A percentile compares a stretch with the other conserved stretches of the same genome.
phyloP scores from a whole-genome alignment of 345 rosid species.

The Adansonia digitata region DNA sequence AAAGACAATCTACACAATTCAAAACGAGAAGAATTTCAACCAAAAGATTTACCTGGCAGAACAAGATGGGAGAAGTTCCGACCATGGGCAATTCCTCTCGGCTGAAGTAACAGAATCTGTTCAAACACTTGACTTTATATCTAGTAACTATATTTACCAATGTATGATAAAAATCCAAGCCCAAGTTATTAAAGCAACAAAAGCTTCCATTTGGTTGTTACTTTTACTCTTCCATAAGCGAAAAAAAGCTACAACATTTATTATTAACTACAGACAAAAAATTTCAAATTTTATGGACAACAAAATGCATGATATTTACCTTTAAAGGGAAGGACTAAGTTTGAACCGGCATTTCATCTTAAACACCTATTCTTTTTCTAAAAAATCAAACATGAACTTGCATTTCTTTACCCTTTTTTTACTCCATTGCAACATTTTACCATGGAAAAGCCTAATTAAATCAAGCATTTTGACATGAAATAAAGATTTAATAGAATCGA shows the following conservation, averaged over 20 bases:
- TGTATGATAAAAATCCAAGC: neutral
- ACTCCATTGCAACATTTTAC: neutral
- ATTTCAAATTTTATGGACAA: neutral
- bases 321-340: neutral
- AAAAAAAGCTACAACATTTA: neutral
- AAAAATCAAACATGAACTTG: neutral
- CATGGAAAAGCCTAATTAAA: neutral
- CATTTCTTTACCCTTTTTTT: neutral
- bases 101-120: conserved; percentile 35
- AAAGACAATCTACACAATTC: neutral
- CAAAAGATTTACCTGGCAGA: conserved; percentile 37
- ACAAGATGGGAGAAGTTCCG: conserved; percentile 41
- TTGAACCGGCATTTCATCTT: neutral
- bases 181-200: neutral
- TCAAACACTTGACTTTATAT: conserved; percentile 11
- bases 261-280: neutral
- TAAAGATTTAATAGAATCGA: neutral
- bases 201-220: neutral
- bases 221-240: neutral
- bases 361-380: neutral
- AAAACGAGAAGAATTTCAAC: neutral
- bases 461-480: neutral
- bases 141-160: neutral
- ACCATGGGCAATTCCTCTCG: conserved; percentile 32
- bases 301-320: neutral